Evolutionary conservation across 345 rosid species (phyloP), one percentile per base, ranked within the genome.

Genomic region (Durio zibethinus): DNA sequence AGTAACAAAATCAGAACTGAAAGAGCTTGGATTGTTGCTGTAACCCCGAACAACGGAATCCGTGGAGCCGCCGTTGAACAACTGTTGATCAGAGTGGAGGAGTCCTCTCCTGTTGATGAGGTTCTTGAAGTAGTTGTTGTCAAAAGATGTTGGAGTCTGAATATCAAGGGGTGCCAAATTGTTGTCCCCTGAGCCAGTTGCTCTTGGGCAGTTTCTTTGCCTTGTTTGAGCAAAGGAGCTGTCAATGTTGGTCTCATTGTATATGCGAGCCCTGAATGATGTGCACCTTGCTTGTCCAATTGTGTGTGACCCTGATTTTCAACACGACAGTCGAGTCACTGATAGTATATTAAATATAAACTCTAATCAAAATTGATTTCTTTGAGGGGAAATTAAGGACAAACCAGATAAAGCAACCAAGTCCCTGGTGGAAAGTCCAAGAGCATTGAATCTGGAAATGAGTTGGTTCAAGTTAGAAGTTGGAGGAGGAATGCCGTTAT

Each of bases 371-470:
- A 38, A 38, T 38, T 38, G 40, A 38, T 38, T 5, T 43, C n/a
- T 0, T 0, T 4, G 7, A 16, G 54, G 20, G 1, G 15, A 50
- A 23, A n/a, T n/a, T n/a, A n/a, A 18, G 75, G 6, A 47, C 84
- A 21, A 14, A 91, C 98, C 98, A 12, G 93, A 81, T 82, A 94
- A 83, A 70, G 97, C 97, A 71, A 91, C 97, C 87, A 94, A 67
- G 81, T 94, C 98, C 73, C 75, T 86, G 63, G 87, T 84, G 76
- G 92, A 86, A 64, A 95, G 98, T 35, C 98, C 99, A 47, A 88
- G 85, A 42, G 85, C 79, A 60, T 62, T 86, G 87, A 91, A 91
- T 29, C 84, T 79, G 14, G 90, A 85, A 75, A 85, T 80, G 73
- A 91, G 92, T 59, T 76, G 88, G 85, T 76, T 85, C 57, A 95